Conservation (phyloP, 2,329 filamentous ascomycete species). For the Apiospora sp. region DNA sequence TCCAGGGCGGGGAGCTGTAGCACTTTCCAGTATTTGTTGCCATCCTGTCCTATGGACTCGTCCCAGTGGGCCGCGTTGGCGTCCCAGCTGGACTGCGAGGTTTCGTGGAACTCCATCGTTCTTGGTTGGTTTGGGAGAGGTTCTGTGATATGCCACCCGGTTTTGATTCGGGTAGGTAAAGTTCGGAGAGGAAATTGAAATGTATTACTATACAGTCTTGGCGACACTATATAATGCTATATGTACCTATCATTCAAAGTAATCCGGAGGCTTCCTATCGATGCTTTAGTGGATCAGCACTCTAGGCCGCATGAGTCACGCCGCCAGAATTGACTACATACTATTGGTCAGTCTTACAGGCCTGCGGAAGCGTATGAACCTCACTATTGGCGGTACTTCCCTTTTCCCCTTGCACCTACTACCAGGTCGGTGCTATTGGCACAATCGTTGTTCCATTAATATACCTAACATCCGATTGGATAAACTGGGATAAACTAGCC, state of each 20-base stretch:
- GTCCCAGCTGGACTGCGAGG: constrained; percentile 48
- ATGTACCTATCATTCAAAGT: background rate
- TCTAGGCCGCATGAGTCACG: constrained; percentile 15
- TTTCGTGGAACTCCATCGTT: constrained; percentile 27
- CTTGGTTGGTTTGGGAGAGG: background rate
- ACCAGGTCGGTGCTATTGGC: too few species aligned
- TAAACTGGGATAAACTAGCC: too few species aligned
- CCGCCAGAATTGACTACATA: background rate
- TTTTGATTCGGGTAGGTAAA: background rate
- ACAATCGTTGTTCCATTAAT: too few species aligned
- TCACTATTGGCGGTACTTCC: background rate
- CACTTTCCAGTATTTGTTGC: constrained; percentile 54
- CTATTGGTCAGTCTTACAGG: background rate
- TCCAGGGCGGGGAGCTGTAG: constrained; percentile 52
- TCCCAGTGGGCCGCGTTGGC: constrained; percentile 54
- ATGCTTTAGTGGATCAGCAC: background rate
- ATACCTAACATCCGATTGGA: too few species aligned
- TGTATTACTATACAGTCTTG: background rate
- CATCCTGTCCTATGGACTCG: constrained; percentile 45
- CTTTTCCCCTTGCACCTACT: background rate
- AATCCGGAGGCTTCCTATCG: background rate
- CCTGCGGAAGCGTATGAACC: background rate
- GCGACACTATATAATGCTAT: background rate
- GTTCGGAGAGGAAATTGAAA: background rate
- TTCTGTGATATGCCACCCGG: background rate